Evolutionary conservation across 2,329 filamentous ascomycete genomes (phyloP).

Genomic region (Pyricularia pennisetigena): DNA sequence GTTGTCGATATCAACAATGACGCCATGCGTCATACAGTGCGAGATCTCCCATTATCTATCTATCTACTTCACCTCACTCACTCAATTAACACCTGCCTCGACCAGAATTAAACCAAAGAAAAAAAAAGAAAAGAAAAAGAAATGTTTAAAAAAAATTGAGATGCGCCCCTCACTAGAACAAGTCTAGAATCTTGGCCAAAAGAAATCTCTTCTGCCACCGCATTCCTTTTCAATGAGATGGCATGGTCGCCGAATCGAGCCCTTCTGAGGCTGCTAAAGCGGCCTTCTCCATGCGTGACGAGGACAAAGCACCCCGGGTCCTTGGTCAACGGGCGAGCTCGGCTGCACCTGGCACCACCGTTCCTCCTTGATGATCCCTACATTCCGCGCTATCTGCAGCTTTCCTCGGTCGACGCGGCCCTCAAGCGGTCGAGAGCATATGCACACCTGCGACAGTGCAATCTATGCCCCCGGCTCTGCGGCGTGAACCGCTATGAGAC

Average conservation of each 20-base stretch:
- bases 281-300: background rate
- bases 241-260: background rate
- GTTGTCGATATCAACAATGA: background rate
- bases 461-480: slow-evolving; percentile 69
- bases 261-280: background rate
- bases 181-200: no score
- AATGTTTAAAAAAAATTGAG: no score
- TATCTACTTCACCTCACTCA: no score
- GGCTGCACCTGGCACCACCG: slow-evolving; percentile 45
- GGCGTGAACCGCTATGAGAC: slow-evolving; percentile 73
- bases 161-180: no score
- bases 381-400: slow-evolving; percentile 59
- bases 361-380: slow-evolving; percentile 65
- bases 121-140: no score
- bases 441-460: slow-evolving; percentile 67
- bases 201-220: background rate
- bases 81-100: no score
- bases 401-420: slow-evolving; percentile 58
- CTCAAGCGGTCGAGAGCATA: slow-evolving; percentile 68
- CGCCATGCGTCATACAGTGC: background rate
- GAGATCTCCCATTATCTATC: background rate
- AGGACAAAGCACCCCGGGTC: background rate
- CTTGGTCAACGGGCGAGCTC: background rate
- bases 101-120: no score
- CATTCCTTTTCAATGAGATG: background rate